A percentile compares a stretch with the other conserved stretches of the same genome.
Conservation (phyloP, 768 basidiomycete species). For the Calocera viscosa region DNA sequence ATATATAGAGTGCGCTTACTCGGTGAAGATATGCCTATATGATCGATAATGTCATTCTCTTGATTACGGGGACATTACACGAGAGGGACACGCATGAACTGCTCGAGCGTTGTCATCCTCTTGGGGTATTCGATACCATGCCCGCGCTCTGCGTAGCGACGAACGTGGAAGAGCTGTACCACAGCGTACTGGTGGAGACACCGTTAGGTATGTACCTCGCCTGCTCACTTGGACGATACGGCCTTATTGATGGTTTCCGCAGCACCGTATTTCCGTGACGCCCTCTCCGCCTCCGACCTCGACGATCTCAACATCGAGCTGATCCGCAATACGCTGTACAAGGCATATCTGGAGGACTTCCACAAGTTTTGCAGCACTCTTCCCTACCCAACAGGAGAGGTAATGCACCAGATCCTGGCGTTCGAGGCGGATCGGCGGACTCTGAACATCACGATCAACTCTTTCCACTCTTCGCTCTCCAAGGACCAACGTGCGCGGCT, state of each 20-base stretch:
- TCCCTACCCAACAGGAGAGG: constrained; percentile 73
- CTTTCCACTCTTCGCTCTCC: constrained; percentile 84
- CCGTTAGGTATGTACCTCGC: constrained; percentile 88
- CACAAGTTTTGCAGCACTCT: constrained; percentile 67
- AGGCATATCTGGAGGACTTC: constrained; percentile 97
- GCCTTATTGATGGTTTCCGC: not conserved
- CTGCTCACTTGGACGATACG: too few relatives aligned
- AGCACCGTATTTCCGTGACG: constrained; percentile 96
- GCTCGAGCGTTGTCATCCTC: constrained; percentile 88
- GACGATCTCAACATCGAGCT: constrained; percentile 99
- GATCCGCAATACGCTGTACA: constrained; percentile 97
- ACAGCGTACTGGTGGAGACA: constrained; percentile 93
- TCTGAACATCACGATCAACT: constrained; percentile 98
- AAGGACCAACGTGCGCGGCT: constrained; percentile 92
- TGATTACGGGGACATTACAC: constrained; percentile 94
- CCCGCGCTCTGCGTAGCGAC: constrained; percentile 98
- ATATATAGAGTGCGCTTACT: too few relatives aligned
- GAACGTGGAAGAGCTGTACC: constrained; percentile 95
- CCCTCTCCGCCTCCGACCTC: constrained; percentile 85
- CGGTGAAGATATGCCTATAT: constrained; percentile 81
- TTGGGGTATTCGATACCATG: constrained; percentile 97
- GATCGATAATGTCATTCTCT: constrained; percentile 97
- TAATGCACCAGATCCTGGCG: constrained; percentile 82
- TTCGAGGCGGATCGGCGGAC: constrained; percentile 97
- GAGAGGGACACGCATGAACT: constrained; percentile 96